phyloP scores from a whole-genome alignment of 805 yeast species.

The Teunomyces gatunensis region DNA sequence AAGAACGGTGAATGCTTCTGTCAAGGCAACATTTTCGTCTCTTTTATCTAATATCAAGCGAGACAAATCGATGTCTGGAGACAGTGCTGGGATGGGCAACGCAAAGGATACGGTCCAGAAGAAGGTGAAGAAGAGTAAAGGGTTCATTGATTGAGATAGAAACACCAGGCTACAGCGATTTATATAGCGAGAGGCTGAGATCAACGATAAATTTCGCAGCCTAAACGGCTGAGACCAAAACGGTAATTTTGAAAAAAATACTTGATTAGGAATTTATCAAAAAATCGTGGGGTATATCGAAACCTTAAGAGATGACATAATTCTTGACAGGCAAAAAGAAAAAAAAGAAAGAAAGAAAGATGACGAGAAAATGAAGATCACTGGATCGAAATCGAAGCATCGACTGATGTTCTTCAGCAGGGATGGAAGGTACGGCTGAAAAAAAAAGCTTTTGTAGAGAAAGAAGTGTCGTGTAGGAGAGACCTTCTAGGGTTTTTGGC shows the following conservation, averaged over 20 bases:
- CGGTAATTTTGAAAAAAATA: background rate
- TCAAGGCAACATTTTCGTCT: conserved; percentile 13
- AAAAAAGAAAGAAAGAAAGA: background rate
- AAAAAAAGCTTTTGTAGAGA: too few species aligned
- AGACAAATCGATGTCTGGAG: background rate
- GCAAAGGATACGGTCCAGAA: background rate
- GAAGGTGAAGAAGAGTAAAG: background rate
- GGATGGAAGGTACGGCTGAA: too few species aligned
- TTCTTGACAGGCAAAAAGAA: background rate
- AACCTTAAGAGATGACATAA: background rate
- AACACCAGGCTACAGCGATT: background rate
- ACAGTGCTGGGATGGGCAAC: background rate
- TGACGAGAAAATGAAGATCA: too few species aligned
- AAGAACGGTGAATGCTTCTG: conserved; percentile 16
- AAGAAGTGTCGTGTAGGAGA: too few species aligned
- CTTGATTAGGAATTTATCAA: background rate
- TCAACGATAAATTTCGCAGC: background rate
- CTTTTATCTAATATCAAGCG: conserved; percentile 1
- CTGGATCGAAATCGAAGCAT: too few species aligned
- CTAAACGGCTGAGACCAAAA: background rate
- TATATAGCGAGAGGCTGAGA: background rate
- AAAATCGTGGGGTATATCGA: background rate
- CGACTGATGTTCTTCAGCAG: too few species aligned
- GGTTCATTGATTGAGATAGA: background rate
- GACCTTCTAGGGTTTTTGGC: too few species aligned